phyloP scores from a whole-genome alignment of 345 rosid genomes.

The Ricinus communis region DNA sequence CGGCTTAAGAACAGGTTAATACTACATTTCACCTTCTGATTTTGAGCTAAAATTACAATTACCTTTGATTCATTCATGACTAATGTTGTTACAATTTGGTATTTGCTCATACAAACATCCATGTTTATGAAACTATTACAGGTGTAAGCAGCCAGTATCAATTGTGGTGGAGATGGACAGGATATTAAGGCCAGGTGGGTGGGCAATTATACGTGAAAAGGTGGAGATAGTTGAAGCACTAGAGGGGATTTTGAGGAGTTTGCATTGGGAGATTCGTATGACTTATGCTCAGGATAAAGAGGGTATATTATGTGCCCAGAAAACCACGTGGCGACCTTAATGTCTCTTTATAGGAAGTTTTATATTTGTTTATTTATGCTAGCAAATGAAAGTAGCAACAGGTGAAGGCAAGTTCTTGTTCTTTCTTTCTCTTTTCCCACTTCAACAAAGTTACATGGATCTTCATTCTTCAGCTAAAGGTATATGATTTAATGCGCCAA shows the following conservation, averaged over 20 bases:
- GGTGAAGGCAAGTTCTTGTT: constrained; percentile 4
- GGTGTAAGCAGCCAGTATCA: constrained; percentile 79
- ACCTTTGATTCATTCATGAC: not conserved
- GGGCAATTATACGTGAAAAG: constrained; percentile 81
- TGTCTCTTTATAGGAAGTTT: constrained; percentile 1
- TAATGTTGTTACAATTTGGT: not conserved
- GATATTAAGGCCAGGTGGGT: constrained; percentile 79
- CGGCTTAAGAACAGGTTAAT: constrained; percentile 84
- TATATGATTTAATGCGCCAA: not conserved
- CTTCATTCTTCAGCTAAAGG: not conserved
- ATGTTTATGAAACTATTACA: constrained; percentile 21
- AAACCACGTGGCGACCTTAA: constrained; percentile 83
- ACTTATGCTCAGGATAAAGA: constrained; percentile 80
- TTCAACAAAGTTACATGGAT: constrained; percentile 7
- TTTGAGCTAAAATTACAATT: constrained; percentile 4
- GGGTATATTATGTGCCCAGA: constrained; percentile 81
- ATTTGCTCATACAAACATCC: not conserved
- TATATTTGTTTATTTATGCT: not conserved
- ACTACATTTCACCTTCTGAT: not conserved
- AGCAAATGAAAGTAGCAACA: not conserved
- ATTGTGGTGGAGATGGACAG: constrained; percentile 93
- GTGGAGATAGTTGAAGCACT: constrained; percentile 73
- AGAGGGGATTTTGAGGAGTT: constrained; percentile 65
- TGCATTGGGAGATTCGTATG: constrained; percentile 94
- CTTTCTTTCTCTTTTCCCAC: not conserved